Conservation (phyloP, 192 early-diverging fungal species). For the Rhizophagus sp. region DNA sequence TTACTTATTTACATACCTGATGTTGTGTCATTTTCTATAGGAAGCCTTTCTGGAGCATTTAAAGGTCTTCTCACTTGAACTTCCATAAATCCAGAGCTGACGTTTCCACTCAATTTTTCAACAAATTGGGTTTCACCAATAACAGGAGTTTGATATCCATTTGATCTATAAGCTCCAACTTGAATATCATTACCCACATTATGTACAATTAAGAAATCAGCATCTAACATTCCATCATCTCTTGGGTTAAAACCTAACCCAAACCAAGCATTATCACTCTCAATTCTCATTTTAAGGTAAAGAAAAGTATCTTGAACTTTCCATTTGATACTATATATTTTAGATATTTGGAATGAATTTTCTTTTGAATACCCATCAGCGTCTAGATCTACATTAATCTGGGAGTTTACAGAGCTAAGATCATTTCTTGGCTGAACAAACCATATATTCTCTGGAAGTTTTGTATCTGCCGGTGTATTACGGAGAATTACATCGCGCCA, state of each 20-base stretch:
- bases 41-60: background rate
- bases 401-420: background rate
- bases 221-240: background rate
- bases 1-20: background rate
- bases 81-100: background rate
- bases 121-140: background rate
- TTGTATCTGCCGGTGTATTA: background rate
- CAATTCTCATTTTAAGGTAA: background rate
- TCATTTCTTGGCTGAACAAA: background rate
- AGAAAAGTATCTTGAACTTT: background rate
- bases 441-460: background rate
- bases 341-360: background rate
- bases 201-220: slow-evolving; percentile 13
- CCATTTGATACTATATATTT: background rate
- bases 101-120: background rate
- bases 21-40: background rate
- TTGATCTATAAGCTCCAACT: slow-evolving; percentile 2
- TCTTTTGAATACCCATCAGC: background rate
- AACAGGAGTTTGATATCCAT: background rate
- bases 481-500: slow-evolving; percentile 20
- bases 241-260: background rate
- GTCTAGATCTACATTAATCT: no score
- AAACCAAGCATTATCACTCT: slow-evolving; percentile 2
- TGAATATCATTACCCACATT: background rate
- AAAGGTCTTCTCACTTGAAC: background rate